A percentile compares a stretch with the other conserved stretches of the same genome.
Conservation (phyloP, 192 early-diverging fungal species). For the Backusella tuberculispora region DNA sequence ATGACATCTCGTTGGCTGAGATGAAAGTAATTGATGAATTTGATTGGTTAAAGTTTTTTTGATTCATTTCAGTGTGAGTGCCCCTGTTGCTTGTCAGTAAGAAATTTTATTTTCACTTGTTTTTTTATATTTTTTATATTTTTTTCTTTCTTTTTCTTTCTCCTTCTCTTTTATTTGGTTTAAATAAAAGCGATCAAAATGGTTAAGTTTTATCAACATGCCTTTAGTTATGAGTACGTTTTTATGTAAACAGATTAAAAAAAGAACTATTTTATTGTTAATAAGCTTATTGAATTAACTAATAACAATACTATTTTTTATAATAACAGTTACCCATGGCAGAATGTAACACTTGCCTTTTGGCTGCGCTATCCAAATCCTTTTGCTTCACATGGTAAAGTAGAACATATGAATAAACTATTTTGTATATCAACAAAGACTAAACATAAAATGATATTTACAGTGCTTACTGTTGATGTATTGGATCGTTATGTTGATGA, state of each 20-base stretch:
- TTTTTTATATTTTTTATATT: neutral
- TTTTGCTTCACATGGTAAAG: conserved; percentile 80
- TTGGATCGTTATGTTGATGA: conserved; percentile 85
- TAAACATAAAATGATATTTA: neutral
- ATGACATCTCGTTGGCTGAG: neutral
- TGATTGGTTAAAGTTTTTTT: neutral
- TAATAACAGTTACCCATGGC: conserved; percentile 63
- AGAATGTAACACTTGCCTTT: conserved; percentile 86
- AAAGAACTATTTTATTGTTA: neutral
- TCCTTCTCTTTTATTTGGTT: conserved; percentile 9
- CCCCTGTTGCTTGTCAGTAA: conserved; percentile 2
- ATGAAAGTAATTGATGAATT: neutral
- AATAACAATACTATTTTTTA: neutral
- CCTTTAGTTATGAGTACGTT: conserved; percentile 70
- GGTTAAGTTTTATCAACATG: conserved; percentile 86
- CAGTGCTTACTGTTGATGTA: conserved; percentile 88
- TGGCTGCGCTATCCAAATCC: conserved; percentile 98
- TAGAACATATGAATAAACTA: neutral
- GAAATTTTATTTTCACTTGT: neutral
- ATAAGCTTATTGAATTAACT: neutral
- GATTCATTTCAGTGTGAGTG: neutral
- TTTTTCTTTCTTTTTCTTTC: neutral
- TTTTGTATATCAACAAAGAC: neutral
- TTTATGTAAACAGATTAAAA: neutral
- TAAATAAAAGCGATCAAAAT: conserved; percentile 45